These are phyloP conservation scores for Aaosphaeria pasadenensis DNA, from an alignment of 2,329 filamentous ascomycete species.

Conservation along the genomic window DNA sequence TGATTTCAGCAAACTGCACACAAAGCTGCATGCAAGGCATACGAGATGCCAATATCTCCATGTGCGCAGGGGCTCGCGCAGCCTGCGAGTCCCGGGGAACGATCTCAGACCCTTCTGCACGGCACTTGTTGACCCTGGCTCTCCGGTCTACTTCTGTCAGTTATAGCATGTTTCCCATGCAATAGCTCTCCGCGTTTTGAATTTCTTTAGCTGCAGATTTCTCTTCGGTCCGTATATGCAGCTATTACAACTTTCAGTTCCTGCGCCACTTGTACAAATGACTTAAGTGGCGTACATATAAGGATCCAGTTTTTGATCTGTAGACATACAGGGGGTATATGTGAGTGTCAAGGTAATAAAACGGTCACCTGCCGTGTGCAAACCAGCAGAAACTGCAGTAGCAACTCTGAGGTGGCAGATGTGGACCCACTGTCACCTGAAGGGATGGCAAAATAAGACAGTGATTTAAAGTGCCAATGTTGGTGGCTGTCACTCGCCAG, in stretches of 20 bases:
- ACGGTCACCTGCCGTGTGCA: conserved; percentile 15
- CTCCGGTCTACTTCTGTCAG: conserved; percentile 11
- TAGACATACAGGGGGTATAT: conserved; percentile 19
- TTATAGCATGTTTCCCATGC: conserved; percentile 10
- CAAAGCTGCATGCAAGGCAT: conserved; percentile 23
- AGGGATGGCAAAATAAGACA: neutral
- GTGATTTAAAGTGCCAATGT: conserved; percentile 4
- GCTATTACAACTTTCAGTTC: conserved; percentile 9
- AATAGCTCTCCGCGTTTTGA: conserved; percentile 17
- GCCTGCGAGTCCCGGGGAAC: conserved; percentile 13
- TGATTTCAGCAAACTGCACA: conserved; percentile 9
- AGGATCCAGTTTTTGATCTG: neutral
- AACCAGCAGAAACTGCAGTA: conserved; percentile 7
- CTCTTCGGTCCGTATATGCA: conserved; percentile 3
- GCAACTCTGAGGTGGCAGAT: conserved; percentile 6
- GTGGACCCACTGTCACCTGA: conserved; percentile 1
- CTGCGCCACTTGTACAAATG: conserved; percentile 8
- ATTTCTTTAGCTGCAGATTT: conserved; percentile 13
- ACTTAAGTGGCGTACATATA: conserved; percentile 9
- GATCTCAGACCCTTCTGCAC: conserved; percentile 8
- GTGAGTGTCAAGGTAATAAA: conserved; percentile 15
- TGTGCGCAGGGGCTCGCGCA: conserved; percentile 11
- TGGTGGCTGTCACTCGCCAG: conserved; percentile 6
- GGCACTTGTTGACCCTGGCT: conserved; percentile 7
- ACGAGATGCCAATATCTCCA: conserved; percentile 11